These are phyloP conservation scores for Neurospora sp. DNA, from an alignment of 495 filamentous ascomycete genomes.

Conservation along the genomic window DNA sequence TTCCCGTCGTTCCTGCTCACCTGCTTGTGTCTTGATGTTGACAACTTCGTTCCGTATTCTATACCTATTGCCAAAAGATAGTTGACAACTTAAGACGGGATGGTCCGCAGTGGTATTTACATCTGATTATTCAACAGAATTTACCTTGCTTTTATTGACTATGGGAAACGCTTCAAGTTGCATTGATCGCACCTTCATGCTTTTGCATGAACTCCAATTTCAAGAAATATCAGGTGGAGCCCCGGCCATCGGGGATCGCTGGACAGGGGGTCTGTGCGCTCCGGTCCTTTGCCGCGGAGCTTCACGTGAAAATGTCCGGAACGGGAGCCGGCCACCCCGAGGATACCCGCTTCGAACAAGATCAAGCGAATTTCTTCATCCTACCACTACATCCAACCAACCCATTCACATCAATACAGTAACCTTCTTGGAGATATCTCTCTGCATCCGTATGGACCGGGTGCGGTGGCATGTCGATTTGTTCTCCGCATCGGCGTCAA, in stretches of 20 bases:
- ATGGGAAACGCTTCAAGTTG: not conserved
- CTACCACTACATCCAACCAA: not conserved
- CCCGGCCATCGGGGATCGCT: not conserved
- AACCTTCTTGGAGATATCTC: not conserved
- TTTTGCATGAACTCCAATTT: not conserved
- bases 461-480: not conserved
- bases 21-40: not conserved
- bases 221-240: not conserved
- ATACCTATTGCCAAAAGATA: not conserved
- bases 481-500: not conserved
- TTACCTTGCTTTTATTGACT: not conserved
- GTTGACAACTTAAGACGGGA: not conserved
- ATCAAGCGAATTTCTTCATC: not conserved
- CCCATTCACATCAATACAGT: not conserved
- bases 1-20: not conserved
- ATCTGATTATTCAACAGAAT: not conserved
- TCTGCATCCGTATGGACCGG: not conserved
- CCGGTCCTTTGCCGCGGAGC: not conserved
- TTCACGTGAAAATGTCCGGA: not conserved
- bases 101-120: not conserved
- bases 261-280: not conserved
- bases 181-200: not conserved
- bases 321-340: not conserved
- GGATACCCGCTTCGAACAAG: not conserved
- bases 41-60: not conserved